Evolutionary conservation across 1,139 yeast species (phyloP), one percentile per base, ranked within the genome.

Genomic region (Meyerozyma sp.): DNA sequence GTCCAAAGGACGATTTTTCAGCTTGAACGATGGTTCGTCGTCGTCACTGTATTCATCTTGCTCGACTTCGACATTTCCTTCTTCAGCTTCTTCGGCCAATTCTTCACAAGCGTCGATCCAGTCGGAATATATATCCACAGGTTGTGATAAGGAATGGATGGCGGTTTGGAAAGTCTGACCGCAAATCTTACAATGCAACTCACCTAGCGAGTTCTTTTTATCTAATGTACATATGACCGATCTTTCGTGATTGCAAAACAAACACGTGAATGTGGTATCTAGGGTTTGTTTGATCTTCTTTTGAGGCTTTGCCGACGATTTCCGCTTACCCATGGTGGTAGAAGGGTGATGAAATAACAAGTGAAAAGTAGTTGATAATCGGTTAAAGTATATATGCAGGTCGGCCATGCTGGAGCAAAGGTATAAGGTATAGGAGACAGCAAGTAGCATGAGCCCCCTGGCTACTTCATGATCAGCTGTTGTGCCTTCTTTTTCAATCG

Each of bases 81-180:
- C 45, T n/a, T 51, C 53, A 1, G 69, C 70, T 47, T 85, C 87
- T 49, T 82, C 82, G 36, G 94, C 95, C 48, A 93, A 94, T 42
- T 94, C 96, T 58, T 93, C 98, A 61, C 96, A 93, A 1, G 98
- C 98, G 69, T 93, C 98, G 46, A 90, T 90, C 98, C 98, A 93
- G 61, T 91, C 98, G 42, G 96, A 86, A 61, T 93, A 93, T 21
- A 93, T 88, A 63, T 93, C 98, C 36, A 93, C 91, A 0, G 98
- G 96, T 48, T 84, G 91, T 1, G 90, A 81, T 44, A 85, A 70
- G 40, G 85, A 81, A 62, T 89, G 89, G 54, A 91, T 89, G 40
- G 93, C 80, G 3, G 96, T 82, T 62, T 91, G 98, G 70, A 93
- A 94, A 40, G 81, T 79, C 60, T 93, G 98, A 1, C 98, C 98